A percentile compares a stretch with the other conserved stretches of the same genome.
phyloP scores from a whole-genome alignment of 2,329 filamentous ascomycete genomes.

The Thielaviopsis punctulata region DNA sequence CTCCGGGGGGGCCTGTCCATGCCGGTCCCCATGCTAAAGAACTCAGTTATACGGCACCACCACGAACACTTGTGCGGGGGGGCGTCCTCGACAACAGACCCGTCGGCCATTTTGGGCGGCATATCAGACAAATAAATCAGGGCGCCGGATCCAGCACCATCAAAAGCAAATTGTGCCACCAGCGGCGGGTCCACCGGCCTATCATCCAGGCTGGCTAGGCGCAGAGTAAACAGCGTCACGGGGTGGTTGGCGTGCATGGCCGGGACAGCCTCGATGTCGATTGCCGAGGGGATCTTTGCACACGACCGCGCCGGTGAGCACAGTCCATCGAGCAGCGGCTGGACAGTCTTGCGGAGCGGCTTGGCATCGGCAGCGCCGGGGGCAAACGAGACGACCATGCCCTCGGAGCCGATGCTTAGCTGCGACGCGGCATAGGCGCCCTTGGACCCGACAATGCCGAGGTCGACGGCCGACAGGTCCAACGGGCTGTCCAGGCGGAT shows the following conservation, averaged over 20 bases:
- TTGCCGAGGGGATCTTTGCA: slow-evolving; percentile 8
- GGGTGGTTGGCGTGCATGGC: slow-evolving; percentile 3
- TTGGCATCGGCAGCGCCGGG: not conserved
- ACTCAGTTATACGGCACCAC: not conserved
- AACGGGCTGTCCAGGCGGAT: slow-evolving; percentile 6
- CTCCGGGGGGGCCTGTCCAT: not conserved
- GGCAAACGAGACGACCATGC: slow-evolving; percentile 1
- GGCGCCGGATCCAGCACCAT: slow-evolving; percentile 6
- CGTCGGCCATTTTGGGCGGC: not conserved
- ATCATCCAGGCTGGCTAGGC: slow-evolving; percentile 1
- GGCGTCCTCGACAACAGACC: not conserved
- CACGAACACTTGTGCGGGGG: not conserved
- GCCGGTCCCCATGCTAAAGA: not conserved
- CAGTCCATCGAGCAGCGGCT: slow-evolving; percentile 8
- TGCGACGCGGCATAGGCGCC: slow-evolving; percentile 5
- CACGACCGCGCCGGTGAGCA: slow-evolving; percentile 1
- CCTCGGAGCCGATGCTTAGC: slow-evolving; percentile 8
- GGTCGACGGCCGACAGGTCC: slow-evolving; percentile 7
- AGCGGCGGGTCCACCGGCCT: slow-evolving; percentile 6
- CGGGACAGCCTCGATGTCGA: slow-evolving; percentile 5
- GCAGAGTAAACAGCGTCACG: slow-evolving; percentile 9
- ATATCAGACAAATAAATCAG: slow-evolving; percentile 8
- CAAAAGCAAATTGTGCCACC: slow-evolving; percentile 10
- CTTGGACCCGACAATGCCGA: slow-evolving; percentile 7
- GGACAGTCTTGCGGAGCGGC: slow-evolving; percentile 5